Conservation (phyloP, 1,139 yeast species). For the Eremothecium cymbalariae region DNA sequence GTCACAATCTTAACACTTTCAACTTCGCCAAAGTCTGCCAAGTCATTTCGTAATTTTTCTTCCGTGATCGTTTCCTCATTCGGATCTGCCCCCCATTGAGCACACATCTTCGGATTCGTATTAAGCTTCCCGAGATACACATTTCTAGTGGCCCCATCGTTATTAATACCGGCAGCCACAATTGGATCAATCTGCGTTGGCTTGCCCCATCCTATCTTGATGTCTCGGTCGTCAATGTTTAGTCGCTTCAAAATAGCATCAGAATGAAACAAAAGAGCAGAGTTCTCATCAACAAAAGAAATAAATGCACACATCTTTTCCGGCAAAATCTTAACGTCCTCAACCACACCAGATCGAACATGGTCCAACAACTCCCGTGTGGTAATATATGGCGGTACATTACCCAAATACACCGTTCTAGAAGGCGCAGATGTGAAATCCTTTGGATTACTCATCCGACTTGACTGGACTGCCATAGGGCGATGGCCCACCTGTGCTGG, state of each 20-base stretch:
- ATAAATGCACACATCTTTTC: slow-evolving; percentile 49
- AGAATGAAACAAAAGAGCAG: slow-evolving; percentile 51
- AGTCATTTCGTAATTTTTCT: slow-evolving; percentile 54
- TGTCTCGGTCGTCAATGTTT: slow-evolving; percentile 44
- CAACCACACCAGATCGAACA: slow-evolving; percentile 86
- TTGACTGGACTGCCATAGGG: slow-evolving; percentile 16
- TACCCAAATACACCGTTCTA: slow-evolving; percentile 85
- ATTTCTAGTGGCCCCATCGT: slow-evolving; percentile 86
- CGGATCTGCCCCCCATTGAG: slow-evolving; percentile 14
- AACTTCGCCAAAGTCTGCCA: slow-evolving; percentile 68
- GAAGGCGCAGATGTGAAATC: slow-evolving; percentile 49
- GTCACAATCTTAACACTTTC: slow-evolving; percentile 70
- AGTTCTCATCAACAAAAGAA: slow-evolving; percentile 44
- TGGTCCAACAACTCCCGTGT: slow-evolving; percentile 79
- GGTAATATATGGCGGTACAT: slow-evolving; percentile 73
- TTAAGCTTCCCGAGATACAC: slow-evolving; percentile 70
- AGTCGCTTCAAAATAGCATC: slow-evolving; percentile 47
- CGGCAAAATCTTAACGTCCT: slow-evolving; percentile 49
- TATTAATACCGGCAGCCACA: slow-evolving; percentile 64
- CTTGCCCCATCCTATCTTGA: slow-evolving; percentile 74
- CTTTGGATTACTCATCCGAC: slow-evolving; percentile 19
- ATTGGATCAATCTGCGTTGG: slow-evolving; percentile 59
- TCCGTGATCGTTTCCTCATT: slow-evolving; percentile 41
- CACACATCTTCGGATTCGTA: slow-evolving; percentile 14
- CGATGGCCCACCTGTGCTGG: slow-evolving; percentile 22